Base-by-base conservation (phyloP, 331 rosid species). In the Acacia pycnantha region DNA sequence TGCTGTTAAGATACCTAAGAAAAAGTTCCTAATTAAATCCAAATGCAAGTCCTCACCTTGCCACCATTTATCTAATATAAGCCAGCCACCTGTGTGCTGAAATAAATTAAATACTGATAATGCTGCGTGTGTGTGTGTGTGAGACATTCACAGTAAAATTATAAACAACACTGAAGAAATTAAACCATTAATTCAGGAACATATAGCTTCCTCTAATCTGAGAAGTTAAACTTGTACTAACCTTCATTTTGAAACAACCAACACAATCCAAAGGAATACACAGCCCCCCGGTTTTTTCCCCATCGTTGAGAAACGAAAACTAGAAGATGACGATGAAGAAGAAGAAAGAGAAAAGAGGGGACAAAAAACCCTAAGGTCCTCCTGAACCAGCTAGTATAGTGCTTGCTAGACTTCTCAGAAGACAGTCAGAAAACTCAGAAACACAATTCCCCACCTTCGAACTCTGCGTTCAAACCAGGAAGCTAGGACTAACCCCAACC, bases 291-390 rank as follows among this genome's bases (percentile, higher is more conserved):
- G 33, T 1, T 78, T 27, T 53, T 27, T 31, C 46, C 65, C 79
- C 66, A 67, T 33, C 67, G 70, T 21, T 33, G 69, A 31, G n/a
- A 50, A 48, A 50, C 22, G 24, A 47, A 51, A 59, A 51, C 29
- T 21, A 40, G 76, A 48, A 59, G 27, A 56, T 5, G 43, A 14
- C 26, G 22, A 43, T 2, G 78, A 40, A 5, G 53, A 15, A 64
- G 26, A 41, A 5, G 78, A 47, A 5, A 27, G 11, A 66, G 33
- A 31, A 44, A 3, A 46, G 59, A 15, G 18, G 16, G n/a, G 4
- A 50, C 2, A 41, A 78, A 58, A 86, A 90, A 92, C 90, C 94
- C 93, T 88, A 89, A 80, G 48, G 46, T 37, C 40, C 67, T 68
- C 74, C 84, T 72, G 80, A 85, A 76, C 43, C 26, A 73, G 51